Conservation (phyloP, 2,329 filamentous ascomycete species). For the Dryadomyces quercivorus region DNA sequence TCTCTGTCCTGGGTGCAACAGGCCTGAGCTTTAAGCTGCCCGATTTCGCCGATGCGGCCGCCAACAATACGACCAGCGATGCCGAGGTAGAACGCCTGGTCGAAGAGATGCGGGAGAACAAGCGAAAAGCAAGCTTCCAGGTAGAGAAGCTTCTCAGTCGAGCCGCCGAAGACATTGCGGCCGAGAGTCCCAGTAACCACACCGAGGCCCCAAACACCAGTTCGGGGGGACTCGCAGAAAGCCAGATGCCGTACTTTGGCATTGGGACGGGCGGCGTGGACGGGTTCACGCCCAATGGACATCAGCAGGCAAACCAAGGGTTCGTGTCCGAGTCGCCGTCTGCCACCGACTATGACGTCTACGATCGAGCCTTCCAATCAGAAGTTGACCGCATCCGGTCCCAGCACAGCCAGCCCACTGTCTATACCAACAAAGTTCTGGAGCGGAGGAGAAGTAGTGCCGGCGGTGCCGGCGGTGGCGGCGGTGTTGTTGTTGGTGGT, state of each 20-base stretch:
- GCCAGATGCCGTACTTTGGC: constrained; percentile 54
- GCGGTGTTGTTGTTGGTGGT: no score
- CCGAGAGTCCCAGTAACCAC: constrained; percentile 1
- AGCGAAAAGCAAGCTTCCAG: constrained; percentile 18
- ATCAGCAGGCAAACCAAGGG: constrained; percentile 21
- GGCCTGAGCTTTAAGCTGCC: background rate
- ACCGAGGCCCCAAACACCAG: constrained; percentile 47
- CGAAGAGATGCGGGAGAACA: constrained; percentile 31
- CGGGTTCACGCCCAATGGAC: constrained; percentile 26
- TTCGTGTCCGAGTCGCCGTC: constrained; percentile 75
- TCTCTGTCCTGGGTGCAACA: background rate
- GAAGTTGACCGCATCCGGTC: constrained; percentile 61
- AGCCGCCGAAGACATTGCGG: background rate
- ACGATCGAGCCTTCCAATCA: constrained; percentile 75
- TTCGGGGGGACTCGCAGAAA: constrained; percentile 44
- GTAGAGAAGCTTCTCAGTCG: constrained; percentile 7
- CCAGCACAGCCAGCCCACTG: constrained; percentile 24
- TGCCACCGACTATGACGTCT: constrained; percentile 75
- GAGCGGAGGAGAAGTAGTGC: background rate
- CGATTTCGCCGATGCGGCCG: background rate
- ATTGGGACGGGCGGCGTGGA: constrained; percentile 56
- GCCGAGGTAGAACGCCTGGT: constrained; percentile 38
- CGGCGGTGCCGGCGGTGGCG: background rate
- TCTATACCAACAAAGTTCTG: constrained; percentile 23
- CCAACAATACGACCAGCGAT: background rate